Conservation (phyloP, 1,284 basidiomycete genomes). For the Ceratorhiza oryzae-sativae region DNA sequence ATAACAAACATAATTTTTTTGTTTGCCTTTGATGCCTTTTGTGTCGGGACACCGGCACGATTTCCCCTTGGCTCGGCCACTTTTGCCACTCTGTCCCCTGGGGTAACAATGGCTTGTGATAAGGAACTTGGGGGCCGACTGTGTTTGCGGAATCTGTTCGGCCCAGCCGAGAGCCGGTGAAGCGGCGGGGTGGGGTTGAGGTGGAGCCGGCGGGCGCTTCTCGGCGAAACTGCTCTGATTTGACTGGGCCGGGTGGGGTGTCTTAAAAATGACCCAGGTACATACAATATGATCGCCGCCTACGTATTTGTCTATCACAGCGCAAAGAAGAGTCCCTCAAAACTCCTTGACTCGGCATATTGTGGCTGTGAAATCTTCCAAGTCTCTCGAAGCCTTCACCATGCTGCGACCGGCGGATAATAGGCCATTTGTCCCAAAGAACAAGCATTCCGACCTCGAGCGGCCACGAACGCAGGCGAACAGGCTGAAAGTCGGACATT, state of each 20-base stretch:
- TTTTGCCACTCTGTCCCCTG: not conserved
- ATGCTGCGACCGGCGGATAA: not conserved
- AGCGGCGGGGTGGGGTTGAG: not conserved
- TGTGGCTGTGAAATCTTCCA: constrained; percentile 26
- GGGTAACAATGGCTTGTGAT: not conserved
- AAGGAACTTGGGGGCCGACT: not conserved
- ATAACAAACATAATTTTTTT: not conserved
- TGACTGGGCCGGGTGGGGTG: not conserved
- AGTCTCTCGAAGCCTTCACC: not conserved
- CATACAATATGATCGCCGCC: not conserved
- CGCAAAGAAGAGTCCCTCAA: not conserved
- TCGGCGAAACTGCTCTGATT: constrained; percentile 3
- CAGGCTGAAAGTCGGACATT: constrained; percentile 32
- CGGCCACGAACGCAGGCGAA: constrained; percentile 14
- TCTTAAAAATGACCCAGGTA: not conserved
- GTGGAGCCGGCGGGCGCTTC: constrained; percentile 18
- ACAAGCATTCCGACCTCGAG: not conserved
- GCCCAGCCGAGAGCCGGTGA: not conserved
- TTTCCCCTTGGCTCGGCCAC: not conserved
- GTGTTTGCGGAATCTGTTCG: not conserved
- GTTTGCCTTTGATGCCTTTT: not conserved
- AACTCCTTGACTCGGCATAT: constrained; percentile 13
- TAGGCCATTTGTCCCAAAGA: not conserved
- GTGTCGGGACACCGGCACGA: not conserved
- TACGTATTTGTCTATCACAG: not conserved